Conservation (phyloP, 306 rosid species). For the Quercus cerris region DNA sequence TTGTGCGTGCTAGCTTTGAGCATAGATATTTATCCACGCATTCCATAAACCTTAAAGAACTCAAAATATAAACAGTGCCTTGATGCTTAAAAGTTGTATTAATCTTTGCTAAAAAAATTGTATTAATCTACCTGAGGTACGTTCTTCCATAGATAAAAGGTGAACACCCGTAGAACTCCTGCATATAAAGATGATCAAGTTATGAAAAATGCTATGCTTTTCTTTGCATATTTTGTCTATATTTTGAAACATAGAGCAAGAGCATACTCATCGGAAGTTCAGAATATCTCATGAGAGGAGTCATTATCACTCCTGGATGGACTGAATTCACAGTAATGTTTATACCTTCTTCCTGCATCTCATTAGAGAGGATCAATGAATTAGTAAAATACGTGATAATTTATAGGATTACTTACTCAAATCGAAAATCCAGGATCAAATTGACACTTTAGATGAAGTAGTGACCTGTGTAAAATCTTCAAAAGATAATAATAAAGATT, state of each 20-base stretch:
- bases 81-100: not conserved
- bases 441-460: too few species aligned
- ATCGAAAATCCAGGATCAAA: too few species aligned
- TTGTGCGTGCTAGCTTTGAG: too few species aligned
- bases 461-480: too few species aligned
- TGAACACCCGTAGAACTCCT: constrained; percentile 57
- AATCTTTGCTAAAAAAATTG: not conserved
- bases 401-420: too few species aligned
- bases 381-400: not conserved
- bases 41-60: too few species aligned
- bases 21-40: too few species aligned
- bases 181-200: not conserved
- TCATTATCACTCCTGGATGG: constrained; percentile 91
- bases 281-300: constrained; percentile 94
- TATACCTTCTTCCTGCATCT: constrained; percentile 69
- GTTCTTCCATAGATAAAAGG: constrained; percentile 76
- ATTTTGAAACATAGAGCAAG: not conserved
- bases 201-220: not conserved
- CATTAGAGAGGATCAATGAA: not conserved
- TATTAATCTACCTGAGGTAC: constrained; percentile 64
- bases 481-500: too few species aligned
- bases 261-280: constrained; percentile 63
- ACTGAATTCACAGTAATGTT: constrained; percentile 77
- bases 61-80: too few species aligned
- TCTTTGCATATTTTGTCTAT: not conserved